phyloP scores from a whole-genome alignment of 768 basidiomycete genomes.

The Suillus subaureus region DNA sequence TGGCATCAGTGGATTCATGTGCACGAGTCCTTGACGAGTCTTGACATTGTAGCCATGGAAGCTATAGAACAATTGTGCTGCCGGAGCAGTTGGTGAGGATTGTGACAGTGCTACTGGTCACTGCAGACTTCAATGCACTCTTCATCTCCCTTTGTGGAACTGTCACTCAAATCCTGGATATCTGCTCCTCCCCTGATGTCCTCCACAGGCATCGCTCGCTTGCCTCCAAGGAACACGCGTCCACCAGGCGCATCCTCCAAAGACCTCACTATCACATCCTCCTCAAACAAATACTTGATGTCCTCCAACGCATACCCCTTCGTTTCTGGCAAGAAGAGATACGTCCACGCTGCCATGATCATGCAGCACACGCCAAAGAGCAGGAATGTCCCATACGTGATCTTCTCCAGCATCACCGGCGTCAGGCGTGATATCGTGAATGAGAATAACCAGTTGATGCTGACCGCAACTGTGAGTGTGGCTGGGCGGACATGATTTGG shows the following conservation, averaged over 20 bases:
- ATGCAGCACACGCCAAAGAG: conserved; percentile 45
- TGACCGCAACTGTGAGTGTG: conserved; percentile 39
- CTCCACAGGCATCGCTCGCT: conserved; percentile 19
- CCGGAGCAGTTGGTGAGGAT: too few relatives aligned
- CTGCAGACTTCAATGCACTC: neutral
- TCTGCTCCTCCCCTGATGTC: conserved; percentile 13
- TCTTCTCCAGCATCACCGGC: conserved; percentile 38
- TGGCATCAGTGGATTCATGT: too few relatives aligned
- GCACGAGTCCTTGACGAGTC: too few relatives aligned
- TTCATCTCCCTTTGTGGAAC: neutral
- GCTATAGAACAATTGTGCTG: too few relatives aligned
- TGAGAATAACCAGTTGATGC: conserved; percentile 49
- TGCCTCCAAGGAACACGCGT: conserved; percentile 33
- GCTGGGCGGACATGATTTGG: conserved; percentile 47
- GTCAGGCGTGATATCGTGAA: conserved; percentile 48
- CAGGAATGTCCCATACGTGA: conserved; percentile 45
- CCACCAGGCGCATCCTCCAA: conserved; percentile 46
- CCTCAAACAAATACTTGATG: conserved; percentile 46
- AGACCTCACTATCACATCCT: conserved; percentile 37
- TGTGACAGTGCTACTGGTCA: too few relatives aligned
- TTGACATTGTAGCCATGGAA: too few relatives aligned
- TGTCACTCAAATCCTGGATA: neutral
- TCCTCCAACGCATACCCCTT: conserved; percentile 48
- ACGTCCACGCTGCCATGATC: conserved; percentile 45
- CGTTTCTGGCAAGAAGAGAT: conserved; percentile 49